phyloP scores from a whole-genome alignment of 495 filamentous ascomycete genomes.

The Penicillium flavigenum region DNA sequence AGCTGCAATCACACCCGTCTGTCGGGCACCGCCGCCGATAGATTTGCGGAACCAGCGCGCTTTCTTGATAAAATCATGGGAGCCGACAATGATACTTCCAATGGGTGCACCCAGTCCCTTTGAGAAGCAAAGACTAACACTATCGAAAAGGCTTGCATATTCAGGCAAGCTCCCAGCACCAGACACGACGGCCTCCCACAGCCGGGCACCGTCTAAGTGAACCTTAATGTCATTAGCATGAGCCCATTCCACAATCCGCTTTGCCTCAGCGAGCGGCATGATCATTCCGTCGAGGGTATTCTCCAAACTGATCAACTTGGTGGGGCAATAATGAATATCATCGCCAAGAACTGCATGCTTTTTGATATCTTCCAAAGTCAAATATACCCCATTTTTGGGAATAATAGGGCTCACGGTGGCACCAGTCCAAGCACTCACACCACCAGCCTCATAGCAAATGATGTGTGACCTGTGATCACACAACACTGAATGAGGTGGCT shows the following conservation, averaged over 20 bases:
- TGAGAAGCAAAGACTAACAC: constrained; percentile 77
- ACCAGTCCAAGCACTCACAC: constrained; percentile 46
- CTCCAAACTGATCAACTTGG: constrained; percentile 77
- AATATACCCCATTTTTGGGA: constrained; percentile 63
- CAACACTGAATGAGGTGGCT: constrained; percentile 52
- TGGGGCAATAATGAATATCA: constrained; percentile 59
- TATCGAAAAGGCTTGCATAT: constrained; percentile 73
- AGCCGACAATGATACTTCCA: constrained; percentile 75
- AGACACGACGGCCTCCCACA: constrained; percentile 74
- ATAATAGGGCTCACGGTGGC: constrained; percentile 41
- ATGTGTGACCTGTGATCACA: constrained; percentile 52
- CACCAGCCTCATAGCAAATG: constrained; percentile 50
- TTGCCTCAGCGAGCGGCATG: constrained; percentile 69
- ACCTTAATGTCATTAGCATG: constrained; percentile 63
- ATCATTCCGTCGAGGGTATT: constrained; percentile 80
- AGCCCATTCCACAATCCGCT: constrained; percentile 68
- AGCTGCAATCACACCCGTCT: constrained; percentile 55
- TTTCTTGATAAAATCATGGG: constrained; percentile 61
- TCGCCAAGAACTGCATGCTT: constrained; percentile 44
- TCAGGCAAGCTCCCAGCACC: constrained; percentile 62
- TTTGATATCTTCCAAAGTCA: constrained; percentile 75
- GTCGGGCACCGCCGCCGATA: constrained; percentile 80
- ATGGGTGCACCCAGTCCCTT: constrained; percentile 90
- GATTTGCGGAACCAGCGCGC: constrained; percentile 80
- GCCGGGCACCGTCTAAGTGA: constrained; percentile 80